Conservation (phyloP, 2,329 filamentous ascomycete genomes). For the Aspergillus flavus region DNA sequence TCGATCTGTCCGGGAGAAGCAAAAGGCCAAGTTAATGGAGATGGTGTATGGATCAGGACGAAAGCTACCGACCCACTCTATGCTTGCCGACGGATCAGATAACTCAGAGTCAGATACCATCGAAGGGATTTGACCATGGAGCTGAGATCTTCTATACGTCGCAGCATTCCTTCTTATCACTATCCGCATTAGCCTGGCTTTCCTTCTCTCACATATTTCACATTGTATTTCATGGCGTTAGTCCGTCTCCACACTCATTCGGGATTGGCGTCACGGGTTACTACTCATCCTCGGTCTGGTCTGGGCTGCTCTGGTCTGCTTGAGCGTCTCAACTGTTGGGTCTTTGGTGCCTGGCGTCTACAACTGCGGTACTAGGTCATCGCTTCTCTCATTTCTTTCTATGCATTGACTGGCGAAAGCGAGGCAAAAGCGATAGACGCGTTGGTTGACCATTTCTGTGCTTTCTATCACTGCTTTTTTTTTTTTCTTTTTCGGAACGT, state of each 20-base stretch:
- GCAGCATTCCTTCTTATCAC: background rate
- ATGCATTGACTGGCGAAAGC: slow-evolving; percentile 11
- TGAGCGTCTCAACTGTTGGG: background rate
- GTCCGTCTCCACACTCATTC: background rate
- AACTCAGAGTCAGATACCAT: slow-evolving; percentile 18
- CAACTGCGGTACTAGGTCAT: background rate
- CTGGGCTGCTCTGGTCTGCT: background rate
- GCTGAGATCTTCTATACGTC: background rate
- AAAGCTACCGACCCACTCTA: slow-evolving; percentile 27
- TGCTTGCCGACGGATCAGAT: slow-evolving; percentile 28
- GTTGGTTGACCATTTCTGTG: slow-evolving; percentile 6
- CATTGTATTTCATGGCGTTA: slow-evolving; percentile 8
- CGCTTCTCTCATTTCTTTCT: slow-evolving; percentile 8
- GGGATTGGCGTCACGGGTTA: slow-evolving; percentile 4
- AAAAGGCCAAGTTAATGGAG: slow-evolving; percentile 83
- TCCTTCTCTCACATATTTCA: slow-evolving; percentile 4
- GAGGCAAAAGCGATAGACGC: slow-evolving; percentile 17
- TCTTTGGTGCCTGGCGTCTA: slow-evolving; percentile 11
- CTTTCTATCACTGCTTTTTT: background rate
- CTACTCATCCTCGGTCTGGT: slow-evolving; percentile 4
- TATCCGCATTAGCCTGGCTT: background rate
- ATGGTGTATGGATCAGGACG: slow-evolving; percentile 66
- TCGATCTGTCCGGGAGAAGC: slow-evolving; percentile 71
- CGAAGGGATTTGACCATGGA: slow-evolving; percentile 12
- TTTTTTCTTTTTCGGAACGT: background rate